phyloP scores from a whole-genome alignment of 2,329 filamentous ascomycete species.

The Xenosphaeropsis pyriputrescens region DNA sequence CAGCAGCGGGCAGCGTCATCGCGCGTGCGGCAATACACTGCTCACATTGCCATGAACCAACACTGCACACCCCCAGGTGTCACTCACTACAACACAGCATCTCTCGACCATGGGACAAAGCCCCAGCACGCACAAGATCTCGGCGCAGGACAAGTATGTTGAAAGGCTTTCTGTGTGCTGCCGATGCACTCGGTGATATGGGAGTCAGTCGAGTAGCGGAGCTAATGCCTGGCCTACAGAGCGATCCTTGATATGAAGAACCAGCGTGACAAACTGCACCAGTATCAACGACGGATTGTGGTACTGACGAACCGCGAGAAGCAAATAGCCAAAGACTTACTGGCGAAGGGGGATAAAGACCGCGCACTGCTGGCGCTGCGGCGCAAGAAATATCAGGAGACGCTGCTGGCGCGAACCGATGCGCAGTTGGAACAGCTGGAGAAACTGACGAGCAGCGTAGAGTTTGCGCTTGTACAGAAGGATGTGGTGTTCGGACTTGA shows the following conservation, averaged over 20 bases:
- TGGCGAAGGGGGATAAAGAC: slow-evolving; percentile 64
- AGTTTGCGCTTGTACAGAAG: slow-evolving; percentile 94
- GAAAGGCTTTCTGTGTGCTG: slow-evolving; percentile 2
- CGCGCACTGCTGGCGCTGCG: slow-evolving; percentile 78
- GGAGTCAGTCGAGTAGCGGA: slow-evolving; percentile 3
- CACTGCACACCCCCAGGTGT: no score
- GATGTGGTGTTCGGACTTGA: slow-evolving; percentile 87
- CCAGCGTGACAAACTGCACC: slow-evolving; percentile 92
- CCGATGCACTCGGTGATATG: slow-evolving; percentile 1
- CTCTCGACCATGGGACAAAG: slow-evolving; percentile 44
- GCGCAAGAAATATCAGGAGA: slow-evolving; percentile 94
- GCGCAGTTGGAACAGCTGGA: slow-evolving; percentile 88
- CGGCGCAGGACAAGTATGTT: slow-evolving; percentile 72
- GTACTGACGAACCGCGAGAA: slow-evolving; percentile 79
- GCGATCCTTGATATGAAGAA: slow-evolving; percentile 96
- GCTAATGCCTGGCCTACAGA: slow-evolving; percentile 28
- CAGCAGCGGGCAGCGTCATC: no score
- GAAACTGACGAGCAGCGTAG: slow-evolving; percentile 73
- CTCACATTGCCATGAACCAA: no score
- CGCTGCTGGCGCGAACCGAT: slow-evolving; percentile 77
- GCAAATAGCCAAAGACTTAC: slow-evolving; percentile 69
- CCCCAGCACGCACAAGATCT: slow-evolving; percentile 48
- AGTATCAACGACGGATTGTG: slow-evolving; percentile 85
- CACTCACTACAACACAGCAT: background rate
- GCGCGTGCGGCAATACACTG: no score